Evolutionary conservation across 108 stramenopile genomes (phyloP).

Genomic region (Pelagomonas calceolata): DNA sequence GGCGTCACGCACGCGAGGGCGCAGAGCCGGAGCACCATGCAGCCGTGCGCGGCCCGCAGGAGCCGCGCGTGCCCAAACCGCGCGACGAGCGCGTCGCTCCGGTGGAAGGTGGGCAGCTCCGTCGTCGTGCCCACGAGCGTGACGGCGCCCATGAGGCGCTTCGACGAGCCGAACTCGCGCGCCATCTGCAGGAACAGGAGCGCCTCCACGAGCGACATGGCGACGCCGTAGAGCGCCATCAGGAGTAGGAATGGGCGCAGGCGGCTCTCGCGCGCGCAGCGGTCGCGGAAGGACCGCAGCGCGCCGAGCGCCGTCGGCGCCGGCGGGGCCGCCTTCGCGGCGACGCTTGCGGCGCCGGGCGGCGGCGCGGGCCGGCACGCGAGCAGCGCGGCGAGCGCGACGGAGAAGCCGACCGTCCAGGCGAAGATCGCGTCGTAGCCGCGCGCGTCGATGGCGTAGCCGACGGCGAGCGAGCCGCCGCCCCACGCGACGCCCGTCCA

Average conservation of each 20-base stretch:
- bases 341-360: too few species aligned
- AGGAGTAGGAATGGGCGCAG: not conserved
- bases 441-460: not conserved
- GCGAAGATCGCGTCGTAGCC: not conserved
- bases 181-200: not conserved
- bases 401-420: not conserved
- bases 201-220: not conserved
- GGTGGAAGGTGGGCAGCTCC: not conserved
- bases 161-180: not conserved
- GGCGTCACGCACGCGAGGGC: not conserved
- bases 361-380: not conserved
- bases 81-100: not conserved
- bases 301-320: too few species aligned
- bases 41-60: not conserved
- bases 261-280: not conserved
- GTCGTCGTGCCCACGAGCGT: not conserved
- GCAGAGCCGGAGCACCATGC: not conserved
- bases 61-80: not conserved
- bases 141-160: not conserved
- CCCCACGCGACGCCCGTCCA: conserved; percentile 1
- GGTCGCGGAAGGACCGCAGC: not conserved
- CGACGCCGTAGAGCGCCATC: not conserved
- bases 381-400: not conserved
- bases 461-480: not conserved
- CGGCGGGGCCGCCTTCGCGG: too few species aligned